Percentiles rank a stretch among this genome's conserved stretches.
Evolutionary conservation across 768 basidiomycete genomes (phyloP).

Genomic region (Rickenella mellea): DNA sequence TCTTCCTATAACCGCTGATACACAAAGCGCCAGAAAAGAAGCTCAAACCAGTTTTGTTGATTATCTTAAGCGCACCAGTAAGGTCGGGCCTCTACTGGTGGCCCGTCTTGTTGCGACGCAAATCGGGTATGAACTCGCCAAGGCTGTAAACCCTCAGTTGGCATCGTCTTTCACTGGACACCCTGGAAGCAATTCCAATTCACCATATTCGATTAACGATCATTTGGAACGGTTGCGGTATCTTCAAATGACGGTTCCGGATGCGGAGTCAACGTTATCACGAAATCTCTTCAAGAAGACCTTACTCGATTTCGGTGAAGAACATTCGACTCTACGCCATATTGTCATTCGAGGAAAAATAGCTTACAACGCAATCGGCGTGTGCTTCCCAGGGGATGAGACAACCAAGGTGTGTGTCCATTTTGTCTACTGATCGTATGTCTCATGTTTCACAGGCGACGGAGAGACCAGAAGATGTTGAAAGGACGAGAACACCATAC

Average conservation of each 20-base stretch:
- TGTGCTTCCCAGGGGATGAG: slow-evolving; percentile 56
- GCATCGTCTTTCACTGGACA: slow-evolving; percentile 8
- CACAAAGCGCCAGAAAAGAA: slow-evolving; percentile 24
- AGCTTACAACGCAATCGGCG: slow-evolving; percentile 69
- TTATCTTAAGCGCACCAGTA: slow-evolving; percentile 40
- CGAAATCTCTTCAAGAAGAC: slow-evolving; percentile 46
- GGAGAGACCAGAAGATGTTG: slow-evolving; percentile 69
- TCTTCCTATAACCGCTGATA: slow-evolving; percentile 12
- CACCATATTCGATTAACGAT: slow-evolving; percentile 59
- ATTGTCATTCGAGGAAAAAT: slow-evolving; percentile 57
- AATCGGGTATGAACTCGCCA: slow-evolving; percentile 53
- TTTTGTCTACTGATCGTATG: background rate
- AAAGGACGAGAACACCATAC: slow-evolving; percentile 66
- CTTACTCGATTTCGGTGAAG: slow-evolving; percentile 64
- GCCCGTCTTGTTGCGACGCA: slow-evolving; percentile 68
- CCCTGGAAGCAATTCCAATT: slow-evolving; percentile 23
- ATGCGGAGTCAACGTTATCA: slow-evolving; percentile 42
- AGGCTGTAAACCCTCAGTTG: slow-evolving; percentile 28
- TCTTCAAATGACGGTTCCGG: slow-evolving; percentile 40
- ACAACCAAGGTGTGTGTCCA: slow-evolving; percentile 50
- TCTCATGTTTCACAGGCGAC: too few relatives aligned
- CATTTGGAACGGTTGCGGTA: slow-evolving; percentile 71
- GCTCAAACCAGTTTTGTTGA: slow-evolving; percentile 48
- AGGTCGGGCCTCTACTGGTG: slow-evolving; percentile 44
- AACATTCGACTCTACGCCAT: slow-evolving; percentile 56